Evolutionary conservation across 129 eudicot genomes (phyloP).

Genomic region (Flaveria ramosissima): DNA sequence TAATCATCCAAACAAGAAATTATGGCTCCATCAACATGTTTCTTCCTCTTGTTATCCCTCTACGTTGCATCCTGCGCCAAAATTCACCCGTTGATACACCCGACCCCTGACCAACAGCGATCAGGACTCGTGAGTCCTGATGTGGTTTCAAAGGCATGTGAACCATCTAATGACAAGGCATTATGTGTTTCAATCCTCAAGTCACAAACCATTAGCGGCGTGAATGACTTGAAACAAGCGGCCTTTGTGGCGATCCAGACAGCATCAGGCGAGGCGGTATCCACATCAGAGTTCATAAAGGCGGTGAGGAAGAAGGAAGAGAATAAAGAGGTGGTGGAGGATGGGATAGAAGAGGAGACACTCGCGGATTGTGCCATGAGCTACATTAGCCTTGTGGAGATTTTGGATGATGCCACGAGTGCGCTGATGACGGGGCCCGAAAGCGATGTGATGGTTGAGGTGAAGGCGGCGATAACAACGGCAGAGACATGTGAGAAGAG

Average conservation of each 20-base stretch:
- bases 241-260: slow-evolving; percentile 46
- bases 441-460: slow-evolving; percentile 35
- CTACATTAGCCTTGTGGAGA: slow-evolving; percentile 42
- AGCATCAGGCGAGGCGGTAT: slow-evolving; percentile 39
- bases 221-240: slow-evolving; percentile 46
- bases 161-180: slow-evolving; percentile 25
- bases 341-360: slow-evolving; percentile 37
- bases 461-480: slow-evolving; percentile 46
- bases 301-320: slow-evolving; percentile 22
- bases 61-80: slow-evolving; percentile 26
- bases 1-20: neutral
- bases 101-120: neutral
- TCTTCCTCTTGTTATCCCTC: slow-evolving; percentile 32
- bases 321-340: slow-evolving; percentile 20
- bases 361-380: slow-evolving; percentile 47
- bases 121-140: slow-evolving; percentile 5
- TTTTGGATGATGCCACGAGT: slow-evolving; percentile 44
- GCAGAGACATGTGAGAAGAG: slow-evolving; percentile 48
- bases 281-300: slow-evolving; percentile 29
- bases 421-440: slow-evolving; percentile 26
- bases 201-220: slow-evolving; percentile 32
- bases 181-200: slow-evolving; percentile 45
- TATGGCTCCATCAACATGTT: slow-evolving; percentile 25
- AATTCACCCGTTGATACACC: slow-evolving; percentile 10
- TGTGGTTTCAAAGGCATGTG: slow-evolving; percentile 47